Evolutionary conservation across 495 filamentous ascomycete species (phyloP).

Genomic region (Talaromyces nanjingensis): DNA sequence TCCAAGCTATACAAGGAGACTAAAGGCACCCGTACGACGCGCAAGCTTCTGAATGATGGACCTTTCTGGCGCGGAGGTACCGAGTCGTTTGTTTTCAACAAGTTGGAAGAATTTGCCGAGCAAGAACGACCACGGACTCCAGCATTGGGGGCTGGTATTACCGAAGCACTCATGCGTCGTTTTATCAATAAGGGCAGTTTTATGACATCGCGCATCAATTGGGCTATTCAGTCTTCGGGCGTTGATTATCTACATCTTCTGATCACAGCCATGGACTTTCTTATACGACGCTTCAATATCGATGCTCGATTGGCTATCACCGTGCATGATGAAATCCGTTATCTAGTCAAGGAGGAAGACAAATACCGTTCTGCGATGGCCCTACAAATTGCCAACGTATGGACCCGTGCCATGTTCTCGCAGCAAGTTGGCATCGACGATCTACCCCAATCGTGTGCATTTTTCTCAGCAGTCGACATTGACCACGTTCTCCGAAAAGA

Average conservation of each 20-base stretch:
- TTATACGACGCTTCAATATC: conserved; percentile 80
- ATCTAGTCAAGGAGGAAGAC: conserved; percentile 78
- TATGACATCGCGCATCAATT: conserved; percentile 95
- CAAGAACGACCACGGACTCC: conserved; percentile 88
- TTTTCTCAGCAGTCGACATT: conserved; percentile 92
- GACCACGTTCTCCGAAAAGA: conserved; percentile 93
- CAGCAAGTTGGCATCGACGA: conserved; percentile 96
- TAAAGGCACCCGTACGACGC: conserved; percentile 73
- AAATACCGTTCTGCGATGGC: conserved; percentile 87
- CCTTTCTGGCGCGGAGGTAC: conserved; percentile 95
- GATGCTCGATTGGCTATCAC: conserved; percentile 82
- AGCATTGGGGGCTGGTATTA: conserved; percentile 93
- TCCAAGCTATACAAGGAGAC: conserved; percentile 78
- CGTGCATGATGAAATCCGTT: conserved; percentile 96
- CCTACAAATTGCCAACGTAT: conserved; percentile 87
- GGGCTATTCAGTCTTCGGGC: conserved; percentile 96
- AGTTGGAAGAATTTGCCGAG: conserved; percentile 92
- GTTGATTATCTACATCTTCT: conserved; percentile 97
- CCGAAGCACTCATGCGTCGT: conserved; percentile 82
- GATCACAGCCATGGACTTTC: conserved; percentile 90
- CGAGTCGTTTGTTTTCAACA: conserved; percentile 97
- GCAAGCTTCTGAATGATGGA: conserved; percentile 59
- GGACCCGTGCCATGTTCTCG: conserved; percentile 94
- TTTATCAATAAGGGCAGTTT: conserved; percentile 86
- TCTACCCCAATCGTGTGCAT: conserved; percentile 87